phyloP scores from a whole-genome alignment of 148 eudicot genomes.

The Rhododendron henanense region DNA sequence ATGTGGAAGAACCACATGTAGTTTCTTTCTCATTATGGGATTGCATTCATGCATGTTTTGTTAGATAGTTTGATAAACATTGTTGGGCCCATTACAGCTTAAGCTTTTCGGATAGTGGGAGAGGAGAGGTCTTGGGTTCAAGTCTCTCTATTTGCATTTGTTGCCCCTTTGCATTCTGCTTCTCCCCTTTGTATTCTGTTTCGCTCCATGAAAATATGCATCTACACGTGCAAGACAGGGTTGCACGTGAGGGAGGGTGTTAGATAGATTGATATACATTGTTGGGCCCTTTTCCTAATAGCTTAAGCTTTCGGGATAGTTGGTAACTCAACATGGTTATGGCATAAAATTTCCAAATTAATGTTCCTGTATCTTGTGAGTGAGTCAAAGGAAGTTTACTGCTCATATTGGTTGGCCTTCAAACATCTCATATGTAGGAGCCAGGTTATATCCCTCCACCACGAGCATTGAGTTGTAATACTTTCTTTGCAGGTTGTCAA shows the following conservation, averaged over 20 bases:
- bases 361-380: background rate
- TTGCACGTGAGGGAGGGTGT: background rate
- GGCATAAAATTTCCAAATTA: background rate
- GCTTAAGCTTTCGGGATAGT: background rate
- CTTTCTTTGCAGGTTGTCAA: conserved; percentile 69
- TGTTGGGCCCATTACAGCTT: background rate
- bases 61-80: background rate
- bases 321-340: background rate
- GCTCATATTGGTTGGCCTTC: background rate
- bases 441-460: background rate
- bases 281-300: background rate
- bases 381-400: background rate
- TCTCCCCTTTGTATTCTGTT: background rate
- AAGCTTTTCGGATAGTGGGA: too few relatives aligned
- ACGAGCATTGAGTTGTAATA: conserved; percentile 7
- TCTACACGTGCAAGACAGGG: background rate
- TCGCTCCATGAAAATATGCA: background rate
- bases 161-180: background rate
- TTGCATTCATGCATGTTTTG: background rate
- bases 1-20: background rate
- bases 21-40: background rate
- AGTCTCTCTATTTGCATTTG: background rate
- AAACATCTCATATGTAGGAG: background rate
- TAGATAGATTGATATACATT: background rate
- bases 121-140: too few relatives aligned